phyloP scores from a whole-genome alignment of 352 stramenopile species.

The Aphanomyces cochlioides region DNA sequence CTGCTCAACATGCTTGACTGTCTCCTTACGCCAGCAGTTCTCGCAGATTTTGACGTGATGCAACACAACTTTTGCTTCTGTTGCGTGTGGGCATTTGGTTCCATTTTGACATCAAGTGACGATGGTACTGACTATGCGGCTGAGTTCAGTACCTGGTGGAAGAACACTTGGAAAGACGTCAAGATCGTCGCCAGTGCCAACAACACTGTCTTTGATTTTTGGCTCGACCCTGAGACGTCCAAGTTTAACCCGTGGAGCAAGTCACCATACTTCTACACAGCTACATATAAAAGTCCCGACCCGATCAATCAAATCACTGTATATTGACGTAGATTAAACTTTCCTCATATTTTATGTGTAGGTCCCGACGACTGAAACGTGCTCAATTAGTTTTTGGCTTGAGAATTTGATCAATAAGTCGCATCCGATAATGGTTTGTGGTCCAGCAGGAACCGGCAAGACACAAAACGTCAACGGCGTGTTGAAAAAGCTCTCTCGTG shows the following conservation, averaged over 20 bases:
- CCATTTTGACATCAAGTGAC: constrained; percentile 88
- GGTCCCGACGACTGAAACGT: constrained; percentile 93
- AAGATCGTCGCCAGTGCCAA: constrained; percentile 90
- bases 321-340: not conserved
- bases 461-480: constrained; percentile 93
- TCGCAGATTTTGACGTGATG: constrained; percentile 74
- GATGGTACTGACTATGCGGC: constrained; percentile 93
- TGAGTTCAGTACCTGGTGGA: constrained; percentile 95
- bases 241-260: constrained; percentile 95
- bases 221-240: constrained; percentile 88
- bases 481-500: constrained; percentile 90
- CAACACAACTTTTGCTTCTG: constrained; percentile 95
- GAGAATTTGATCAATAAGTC: constrained; percentile 89
- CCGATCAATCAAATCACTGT: constrained; percentile 85
- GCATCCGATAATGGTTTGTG: constrained; percentile 93
- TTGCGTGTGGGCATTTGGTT: constrained; percentile 94
- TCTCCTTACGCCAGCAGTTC: constrained; percentile 74
- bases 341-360: constrained; percentile 35
- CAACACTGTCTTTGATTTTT: constrained; percentile 98
- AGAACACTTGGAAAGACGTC: constrained; percentile 93
- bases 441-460: constrained; percentile 92
- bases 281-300: constrained; percentile 78
- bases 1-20: constrained; percentile 94
- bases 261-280: constrained; percentile 92
- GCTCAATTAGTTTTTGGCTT: constrained; percentile 94